phyloP scores from a whole-genome alignment of 2,329 filamentous ascomycete genomes.

The Elsinoe perseae region DNA sequence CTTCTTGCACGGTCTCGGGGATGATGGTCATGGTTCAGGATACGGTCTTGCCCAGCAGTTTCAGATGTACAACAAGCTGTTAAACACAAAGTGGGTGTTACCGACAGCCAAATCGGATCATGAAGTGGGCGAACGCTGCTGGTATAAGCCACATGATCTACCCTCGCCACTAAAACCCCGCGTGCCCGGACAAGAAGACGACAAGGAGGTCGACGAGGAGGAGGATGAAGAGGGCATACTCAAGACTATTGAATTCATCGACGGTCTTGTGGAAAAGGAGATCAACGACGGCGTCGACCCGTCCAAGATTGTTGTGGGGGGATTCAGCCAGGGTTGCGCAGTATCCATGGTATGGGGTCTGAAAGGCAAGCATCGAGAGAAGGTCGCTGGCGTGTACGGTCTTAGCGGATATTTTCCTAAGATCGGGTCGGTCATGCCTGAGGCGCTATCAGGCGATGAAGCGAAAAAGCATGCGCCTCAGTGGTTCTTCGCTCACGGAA shows the following conservation, averaged over 20 bases:
- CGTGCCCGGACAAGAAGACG: constrained; percentile 1
- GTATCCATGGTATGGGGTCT: constrained; percentile 1
- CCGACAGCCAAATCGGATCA: constrained; percentile 3
- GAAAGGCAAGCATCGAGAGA: neutral
- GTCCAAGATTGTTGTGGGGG: constrained; percentile 5
- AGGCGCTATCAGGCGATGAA: neutral
- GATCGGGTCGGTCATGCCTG: neutral
- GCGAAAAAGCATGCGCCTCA: neutral
- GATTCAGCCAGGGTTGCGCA: constrained; percentile 9
- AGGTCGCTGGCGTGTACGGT: constrained; percentile 7
- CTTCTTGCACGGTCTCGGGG: constrained; percentile 5
- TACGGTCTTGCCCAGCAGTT: constrained; percentile 6
- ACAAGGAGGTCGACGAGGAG: constrained; percentile 3
- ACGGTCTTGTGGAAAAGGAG: constrained; percentile 1
- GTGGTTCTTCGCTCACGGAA: constrained; percentile 8
- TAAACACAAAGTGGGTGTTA: constrained; percentile 2
- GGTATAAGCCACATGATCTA: constrained; percentile 8
- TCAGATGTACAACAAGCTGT: constrained; percentile 13
- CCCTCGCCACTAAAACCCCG: constrained; percentile 3
- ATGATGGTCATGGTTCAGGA: neutral
- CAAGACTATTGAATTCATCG: neutral
- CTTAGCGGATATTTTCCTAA: constrained; percentile 5
- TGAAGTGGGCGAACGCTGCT: neutral
- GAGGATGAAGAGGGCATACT: constrained; percentile 7
- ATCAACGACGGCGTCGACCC: neutral